A percentile compares a stretch with the other conserved stretches of the same genome.
phyloP scores from a whole-genome alignment of 768 basidiomycete genomes.

The Collybia sordida region DNA sequence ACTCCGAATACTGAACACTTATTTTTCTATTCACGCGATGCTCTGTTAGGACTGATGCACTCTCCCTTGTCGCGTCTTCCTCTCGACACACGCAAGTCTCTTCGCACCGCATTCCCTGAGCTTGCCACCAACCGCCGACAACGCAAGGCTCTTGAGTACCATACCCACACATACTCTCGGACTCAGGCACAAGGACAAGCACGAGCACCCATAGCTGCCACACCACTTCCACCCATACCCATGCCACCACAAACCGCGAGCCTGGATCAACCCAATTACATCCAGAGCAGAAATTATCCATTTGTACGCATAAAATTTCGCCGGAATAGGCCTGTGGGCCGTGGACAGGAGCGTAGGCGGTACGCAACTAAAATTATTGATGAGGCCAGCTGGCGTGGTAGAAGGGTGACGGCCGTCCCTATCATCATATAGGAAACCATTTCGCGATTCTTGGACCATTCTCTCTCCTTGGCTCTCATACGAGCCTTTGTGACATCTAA shows the following conservation, averaged over 20 bases:
- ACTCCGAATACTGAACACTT: slow-evolving; percentile 11
- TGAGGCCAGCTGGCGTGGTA: slow-evolving; percentile 8
- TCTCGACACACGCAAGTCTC: slow-evolving; percentile 17
- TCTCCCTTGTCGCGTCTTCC: slow-evolving; percentile 25
- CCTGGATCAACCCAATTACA: neutral
- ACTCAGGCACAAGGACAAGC: too few relatives aligned
- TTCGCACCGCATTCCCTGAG: slow-evolving; percentile 23
- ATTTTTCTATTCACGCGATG: slow-evolving; percentile 22
- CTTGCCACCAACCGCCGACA: slow-evolving; percentile 26
- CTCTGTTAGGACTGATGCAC: slow-evolving; percentile 23
- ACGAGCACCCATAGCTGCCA: neutral
- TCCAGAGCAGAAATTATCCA: neutral
- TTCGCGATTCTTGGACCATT: too few relatives aligned
- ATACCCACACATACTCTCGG: slow-evolving; percentile 10
- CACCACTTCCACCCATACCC: too few relatives aligned
- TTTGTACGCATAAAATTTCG: slow-evolving; percentile 2
- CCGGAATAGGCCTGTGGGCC: slow-evolving; percentile 6
- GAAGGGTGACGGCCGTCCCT: neutral
- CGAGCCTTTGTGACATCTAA: too few relatives aligned
- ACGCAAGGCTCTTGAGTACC: slow-evolving; percentile 26
- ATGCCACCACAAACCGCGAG: too few relatives aligned
- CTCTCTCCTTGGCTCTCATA: too few relatives aligned
- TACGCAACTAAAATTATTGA: slow-evolving; percentile 8
- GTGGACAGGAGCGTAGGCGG: slow-evolving; percentile 8
- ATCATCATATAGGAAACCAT: too few relatives aligned